These are phyloP conservation scores for Lentinula novae-zelandiae DNA, from an alignment of 1,284 basidiomycete species.

Conservation along the genomic window DNA sequence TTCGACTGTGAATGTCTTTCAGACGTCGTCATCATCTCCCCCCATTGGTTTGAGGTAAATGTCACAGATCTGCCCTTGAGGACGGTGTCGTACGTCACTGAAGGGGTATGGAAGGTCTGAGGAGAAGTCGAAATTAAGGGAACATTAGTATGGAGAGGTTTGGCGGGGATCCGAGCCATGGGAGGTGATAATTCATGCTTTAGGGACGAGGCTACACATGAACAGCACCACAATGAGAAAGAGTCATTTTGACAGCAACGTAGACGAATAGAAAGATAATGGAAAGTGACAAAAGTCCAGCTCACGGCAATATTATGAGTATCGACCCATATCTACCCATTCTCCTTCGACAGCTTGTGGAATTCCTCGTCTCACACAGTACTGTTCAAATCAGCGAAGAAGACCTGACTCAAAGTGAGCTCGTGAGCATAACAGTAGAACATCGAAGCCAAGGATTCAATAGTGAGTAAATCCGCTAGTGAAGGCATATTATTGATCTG, in stretches of 20 bases:
- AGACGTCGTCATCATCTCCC: conserved; percentile 39
- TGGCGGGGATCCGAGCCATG: conserved; percentile 18
- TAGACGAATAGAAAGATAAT: neutral
- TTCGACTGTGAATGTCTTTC: conserved; percentile 54
- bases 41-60: conserved; percentile 35
- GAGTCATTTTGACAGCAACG: neutral
- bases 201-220: no score
- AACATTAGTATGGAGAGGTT: conserved; percentile 20
- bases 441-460: conserved; percentile 67
- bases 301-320: conserved; percentile 69
- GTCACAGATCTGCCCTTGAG: conserved; percentile 50
- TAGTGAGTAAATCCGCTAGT: conserved; percentile 69
- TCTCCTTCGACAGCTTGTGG: conserved; percentile 51
- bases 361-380: conserved; percentile 38
- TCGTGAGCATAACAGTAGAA: conserved; percentile 80
- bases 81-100: conserved; percentile 43
- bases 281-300: neutral
- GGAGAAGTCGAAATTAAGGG: neutral
- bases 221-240: no score
- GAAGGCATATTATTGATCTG: conserved; percentile 46
- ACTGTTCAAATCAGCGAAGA: conserved; percentile 35
- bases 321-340: conserved; percentile 69
- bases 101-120: conserved; percentile 24
- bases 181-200: neutral
- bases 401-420: conserved; percentile 49